Conservation (phyloP, 352 stramenopile genomes). For the Phytophthora gonapodyides region DNA sequence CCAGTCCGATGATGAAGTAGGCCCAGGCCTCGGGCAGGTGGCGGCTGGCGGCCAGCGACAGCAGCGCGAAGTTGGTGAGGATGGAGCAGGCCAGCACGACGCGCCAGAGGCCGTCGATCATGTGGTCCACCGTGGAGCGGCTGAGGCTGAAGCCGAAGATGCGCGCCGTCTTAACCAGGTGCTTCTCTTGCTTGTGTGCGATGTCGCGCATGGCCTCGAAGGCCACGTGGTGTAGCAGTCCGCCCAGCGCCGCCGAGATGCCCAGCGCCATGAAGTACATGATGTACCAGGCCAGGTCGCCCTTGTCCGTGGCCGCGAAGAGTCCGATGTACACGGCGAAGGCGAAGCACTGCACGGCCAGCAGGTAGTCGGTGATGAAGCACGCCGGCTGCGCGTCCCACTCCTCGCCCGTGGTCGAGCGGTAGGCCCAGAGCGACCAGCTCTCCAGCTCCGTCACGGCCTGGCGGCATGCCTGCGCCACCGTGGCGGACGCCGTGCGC, state of each 20-base stretch:
- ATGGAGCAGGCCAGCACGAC: constrained; percentile 84
- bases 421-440: constrained; percentile 82
- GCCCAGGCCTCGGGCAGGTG: constrained; percentile 79
- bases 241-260: constrained; percentile 76
- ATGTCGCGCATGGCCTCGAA: constrained; percentile 78
- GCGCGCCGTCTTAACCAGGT: constrained; percentile 60
- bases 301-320: constrained; percentile 61
- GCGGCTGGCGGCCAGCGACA: constrained; percentile 75
- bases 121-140: constrained; percentile 68
- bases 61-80: constrained; percentile 84
- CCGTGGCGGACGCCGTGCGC: constrained; percentile 27
- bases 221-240: constrained; percentile 80
- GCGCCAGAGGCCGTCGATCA: constrained; percentile 81
- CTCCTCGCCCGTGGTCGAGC: constrained; percentile 72
- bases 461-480: constrained; percentile 66
- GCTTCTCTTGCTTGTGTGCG: constrained; percentile 73
- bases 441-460: constrained; percentile 75
- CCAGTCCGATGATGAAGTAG: constrained; percentile 73
- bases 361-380: constrained; percentile 89
- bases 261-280: constrained; percentile 89
- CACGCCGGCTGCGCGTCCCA: constrained; percentile 88
- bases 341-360: constrained; percentile 84
- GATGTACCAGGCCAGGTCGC: constrained; percentile 71
- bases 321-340: constrained; percentile 81
- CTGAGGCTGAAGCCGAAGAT: constrained; percentile 79